Evolutionary conservation across 2,329 filamentous ascomycete species (phyloP), one percentile per base, ranked within the genome.

Genomic region (Sporothrix variecibatus): DNA sequence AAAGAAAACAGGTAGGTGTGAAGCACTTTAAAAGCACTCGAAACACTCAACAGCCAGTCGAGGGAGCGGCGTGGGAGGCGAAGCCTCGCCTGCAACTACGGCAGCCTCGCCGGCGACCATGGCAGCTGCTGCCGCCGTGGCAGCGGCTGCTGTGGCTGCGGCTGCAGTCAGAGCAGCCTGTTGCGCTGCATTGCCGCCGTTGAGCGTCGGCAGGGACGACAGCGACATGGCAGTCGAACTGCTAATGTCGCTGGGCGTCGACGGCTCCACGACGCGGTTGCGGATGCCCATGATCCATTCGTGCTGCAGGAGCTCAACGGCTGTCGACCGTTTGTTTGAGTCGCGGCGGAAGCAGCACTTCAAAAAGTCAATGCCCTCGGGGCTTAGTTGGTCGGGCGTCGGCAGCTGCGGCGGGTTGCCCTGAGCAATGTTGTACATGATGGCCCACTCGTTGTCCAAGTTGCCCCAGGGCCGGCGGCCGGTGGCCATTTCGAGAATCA

Each of bases 361-460:
- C 77, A 99, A 82, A 80, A 99, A 98, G 81, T 98, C 94, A 76
- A 98, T 91, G 28, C 96, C 96, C 73, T 90, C 84, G 0, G 91
- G 88, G 79, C 93, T 96, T 76, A 99, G 88, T 82, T 98, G 95
- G 71, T 98, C 95, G 0, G 86, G 81, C 0, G 89, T 87, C 1
- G 96, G 96, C 73, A 98, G 87, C 80, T 94, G 92, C 6, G 96
- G 96, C 68, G 94, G 93, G 79, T 98, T 97, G 77, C 96, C 96
- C 81, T 97, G 95, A 0, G 96, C 96, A 80, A 99, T 99, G 85
- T 98, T 98, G 87, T 98, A 99, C 96, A 99, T 99, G 84, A 99
- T 98, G 58, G 96, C 96, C 94, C 95, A 99, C 83, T 99, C 96
- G 81, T 99, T 99, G 85, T 99, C 96, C 65, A 98, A 90, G 77